Base-by-base conservation (phyloP, 2,329 filamentous ascomycete species). In the Colletotrichum nymphaeae region DNA sequence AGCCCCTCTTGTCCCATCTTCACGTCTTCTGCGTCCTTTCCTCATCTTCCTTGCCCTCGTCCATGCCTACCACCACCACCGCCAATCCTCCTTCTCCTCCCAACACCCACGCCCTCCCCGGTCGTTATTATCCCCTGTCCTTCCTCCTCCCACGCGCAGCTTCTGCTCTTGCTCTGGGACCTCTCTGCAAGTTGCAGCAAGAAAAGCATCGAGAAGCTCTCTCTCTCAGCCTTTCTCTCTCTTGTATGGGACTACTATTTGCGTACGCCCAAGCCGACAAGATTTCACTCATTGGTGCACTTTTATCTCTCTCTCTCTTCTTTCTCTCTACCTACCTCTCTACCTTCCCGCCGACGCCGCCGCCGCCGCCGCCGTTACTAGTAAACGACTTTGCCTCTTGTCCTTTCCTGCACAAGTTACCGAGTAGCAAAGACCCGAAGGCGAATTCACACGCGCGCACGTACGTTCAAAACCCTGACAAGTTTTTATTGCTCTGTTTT, bases 171-270 rank as follows among this genome's bases (percentile, higher is more conserved):
- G 26, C 63, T 70, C 60, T 62, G 63, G 55, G 46, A 49, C 66
- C 55, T 72, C 56, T 72, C 58, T 72, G 70, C 70, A n/a, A 70
- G 70, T 73, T 56, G 66, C 67, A 70, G 70, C 26, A 70, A 37
- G 66, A 69, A 72, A 69, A 73, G 70, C 66, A 62, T 73, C 70
- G 66, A 73, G 70, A 73, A 73, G 67, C 67, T 73, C 69, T 62
- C 30, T 32, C 46, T 53, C 19, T n/a, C 52, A 55, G n/a, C 26
- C 65, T 59, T 19, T 35, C 8, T 37, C 46, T 7, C 24, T 32
- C 46, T 32, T 57, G 67, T 8, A n/a, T 24, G 26, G 63, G 22
- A 42, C 16, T n/a, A 64, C 52, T 55, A 56, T 49, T n/a, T 56
- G 49, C 49, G 22, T 64, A 37, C 49, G 49, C 28, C 28, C 49